phyloP scores from a whole-genome alignment of 352 stramenopile species.

The Plasmopara viticola region DNA sequence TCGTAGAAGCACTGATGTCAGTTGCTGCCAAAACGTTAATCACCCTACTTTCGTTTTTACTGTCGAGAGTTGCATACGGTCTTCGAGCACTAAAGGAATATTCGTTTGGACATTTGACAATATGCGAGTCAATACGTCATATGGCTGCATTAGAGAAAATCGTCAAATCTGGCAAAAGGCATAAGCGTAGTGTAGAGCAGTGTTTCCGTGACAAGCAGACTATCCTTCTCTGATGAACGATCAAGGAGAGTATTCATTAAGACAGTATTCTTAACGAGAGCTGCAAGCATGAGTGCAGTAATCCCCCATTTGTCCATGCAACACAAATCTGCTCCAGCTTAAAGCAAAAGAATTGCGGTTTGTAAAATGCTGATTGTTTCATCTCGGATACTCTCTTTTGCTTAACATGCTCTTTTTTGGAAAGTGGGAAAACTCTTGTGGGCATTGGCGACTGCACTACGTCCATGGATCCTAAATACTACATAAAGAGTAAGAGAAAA shows the following conservation, averaged over 20 bases:
- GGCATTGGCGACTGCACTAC: conserved; percentile 4
- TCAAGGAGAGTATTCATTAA: conserved; percentile 43
- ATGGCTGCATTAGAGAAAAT: neutral
- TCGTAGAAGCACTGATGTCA: too few relatives aligned
- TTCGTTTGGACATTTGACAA: too few relatives aligned
- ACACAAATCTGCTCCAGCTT: conserved; percentile 21
- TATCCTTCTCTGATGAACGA: conserved; percentile 10
- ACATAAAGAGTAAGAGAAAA: neutral
- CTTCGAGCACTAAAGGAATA: conserved; percentile 40
- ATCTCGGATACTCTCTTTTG: conserved; percentile 4
- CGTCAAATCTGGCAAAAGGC: conserved; percentile 41
- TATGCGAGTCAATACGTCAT: too few relatives aligned
- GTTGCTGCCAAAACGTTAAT: neutral
- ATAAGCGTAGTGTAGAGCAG: conserved; percentile 62
- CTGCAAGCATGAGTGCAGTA: conserved; percentile 56
- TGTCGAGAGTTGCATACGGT: too few relatives aligned
- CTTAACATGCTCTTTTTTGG: conserved; percentile 3
- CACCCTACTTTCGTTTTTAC: too few relatives aligned
- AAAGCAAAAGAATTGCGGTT: conserved; percentile 25
- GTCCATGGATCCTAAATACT: conserved; percentile 36
- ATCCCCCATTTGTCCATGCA: conserved; percentile 49
- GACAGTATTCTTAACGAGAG: conserved; percentile 20
- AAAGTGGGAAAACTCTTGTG: too few relatives aligned
- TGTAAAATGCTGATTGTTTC: conserved; percentile 21
- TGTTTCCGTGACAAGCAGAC: conserved; percentile 38